Percentiles rank a stretch among this genome's conserved stretches.
Evolutionary conservation across 1,139 yeast species (phyloP).

Genomic region (Ashbya aceris): DNA sequence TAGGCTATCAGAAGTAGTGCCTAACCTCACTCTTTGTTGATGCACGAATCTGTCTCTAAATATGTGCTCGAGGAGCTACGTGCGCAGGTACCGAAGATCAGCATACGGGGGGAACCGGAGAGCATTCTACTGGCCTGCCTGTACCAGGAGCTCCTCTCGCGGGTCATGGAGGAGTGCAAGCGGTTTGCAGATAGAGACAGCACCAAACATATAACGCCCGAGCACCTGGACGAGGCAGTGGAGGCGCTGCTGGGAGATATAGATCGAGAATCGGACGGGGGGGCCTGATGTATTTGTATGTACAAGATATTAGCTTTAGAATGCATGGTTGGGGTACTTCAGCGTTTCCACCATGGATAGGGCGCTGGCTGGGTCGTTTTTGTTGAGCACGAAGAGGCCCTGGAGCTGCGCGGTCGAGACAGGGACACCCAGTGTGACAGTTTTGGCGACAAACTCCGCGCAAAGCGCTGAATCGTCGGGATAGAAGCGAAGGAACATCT

Average conservation of each 20-base stretch:
- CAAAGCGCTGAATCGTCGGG: slow-evolving; percentile 56
- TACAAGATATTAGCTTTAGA: background rate
- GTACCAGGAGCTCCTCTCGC: slow-evolving; percentile 13
- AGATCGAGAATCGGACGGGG: background rate
- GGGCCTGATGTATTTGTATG: background rate
- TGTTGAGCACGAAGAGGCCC: slow-evolving; percentile 89
- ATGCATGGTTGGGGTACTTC: slow-evolving; percentile 29
- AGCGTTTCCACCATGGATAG: slow-evolving; percentile 48
- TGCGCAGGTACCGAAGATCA: background rate
- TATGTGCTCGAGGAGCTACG: background rate
- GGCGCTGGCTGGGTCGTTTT: slow-evolving; percentile 73
- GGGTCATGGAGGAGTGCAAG: slow-evolving; percentile 14
- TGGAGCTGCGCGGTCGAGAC: slow-evolving; percentile 93
- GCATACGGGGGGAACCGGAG: slow-evolving; percentile 9
- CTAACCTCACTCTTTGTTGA: background rate
- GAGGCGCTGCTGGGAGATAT: slow-evolving; percentile 8
- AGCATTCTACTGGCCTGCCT: slow-evolving; percentile 13
- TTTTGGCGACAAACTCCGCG: slow-evolving; percentile 48
- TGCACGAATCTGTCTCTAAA: background rate
- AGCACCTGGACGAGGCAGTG: slow-evolving; percentile 16
- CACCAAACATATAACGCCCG: slow-evolving; percentile 13
- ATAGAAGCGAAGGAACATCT: slow-evolving; percentile 85
- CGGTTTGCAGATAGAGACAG: slow-evolving; percentile 16
- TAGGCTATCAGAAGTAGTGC: too few species aligned
- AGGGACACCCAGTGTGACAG: slow-evolving; percentile 42